Percentiles rank a stretch among this genome's conserved stretches.
Conservation (phyloP, 306 rosid species). For the Trichosanthes cucumerina region DNA sequence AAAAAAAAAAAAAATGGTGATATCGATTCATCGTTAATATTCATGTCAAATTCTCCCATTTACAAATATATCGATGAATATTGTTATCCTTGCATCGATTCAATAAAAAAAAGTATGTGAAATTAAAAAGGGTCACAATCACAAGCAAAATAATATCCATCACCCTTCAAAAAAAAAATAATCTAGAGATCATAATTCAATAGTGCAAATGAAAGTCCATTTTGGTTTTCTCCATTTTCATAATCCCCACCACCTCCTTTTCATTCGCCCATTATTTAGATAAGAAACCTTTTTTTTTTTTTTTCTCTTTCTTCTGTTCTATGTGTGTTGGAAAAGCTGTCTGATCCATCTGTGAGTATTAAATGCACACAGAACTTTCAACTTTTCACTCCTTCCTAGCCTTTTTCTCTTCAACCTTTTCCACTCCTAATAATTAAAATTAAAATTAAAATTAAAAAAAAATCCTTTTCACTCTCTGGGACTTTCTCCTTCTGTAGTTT, state of each 20-base stretch:
- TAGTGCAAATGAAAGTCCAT: background rate
- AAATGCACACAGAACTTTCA: slow-evolving; percentile 33
- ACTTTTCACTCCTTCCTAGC: slow-evolving; percentile 46
- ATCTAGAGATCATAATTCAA: background rate
- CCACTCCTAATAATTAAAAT: background rate
- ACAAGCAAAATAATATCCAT: background rate
- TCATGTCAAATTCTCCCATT: too few species aligned
- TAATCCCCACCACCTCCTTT: background rate
- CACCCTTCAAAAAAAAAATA: too few species aligned
- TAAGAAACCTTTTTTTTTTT: background rate
- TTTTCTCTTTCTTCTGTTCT: background rate
- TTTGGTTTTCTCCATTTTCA: background rate
- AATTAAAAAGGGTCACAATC: background rate
- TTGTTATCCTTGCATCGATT: too few species aligned
- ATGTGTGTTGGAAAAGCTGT: slow-evolving; percentile 22
- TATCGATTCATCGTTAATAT: too few species aligned
- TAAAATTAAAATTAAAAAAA: slow-evolving; percentile 1
- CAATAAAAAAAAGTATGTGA: background rate
- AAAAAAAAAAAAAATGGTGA: too few species aligned
- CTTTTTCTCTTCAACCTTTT: slow-evolving; percentile 17
- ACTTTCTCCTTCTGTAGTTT: slow-evolving; percentile 25
- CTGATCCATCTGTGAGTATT: slow-evolving; percentile 36
- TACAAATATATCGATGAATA: too few species aligned
- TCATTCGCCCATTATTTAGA: background rate
- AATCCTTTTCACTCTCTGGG: slow-evolving; percentile 2